Evolutionary conservation across 2,329 filamentous ascomycete genomes (phyloP).

Genomic region (Hirsutella minnesotensis): DNA sequence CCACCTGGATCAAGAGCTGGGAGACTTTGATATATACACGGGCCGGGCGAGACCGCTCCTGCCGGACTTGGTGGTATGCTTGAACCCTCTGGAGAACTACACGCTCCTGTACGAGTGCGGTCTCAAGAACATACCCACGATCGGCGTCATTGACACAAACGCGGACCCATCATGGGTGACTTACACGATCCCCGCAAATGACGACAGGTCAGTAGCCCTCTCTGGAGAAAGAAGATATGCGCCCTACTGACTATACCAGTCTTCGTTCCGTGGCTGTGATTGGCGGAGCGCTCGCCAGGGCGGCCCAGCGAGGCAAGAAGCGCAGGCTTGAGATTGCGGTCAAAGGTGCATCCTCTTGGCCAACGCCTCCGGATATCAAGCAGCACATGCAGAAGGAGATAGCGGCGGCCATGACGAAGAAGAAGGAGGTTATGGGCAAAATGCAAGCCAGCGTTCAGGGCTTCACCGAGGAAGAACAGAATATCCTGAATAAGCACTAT

Average conservation of each 20-base stretch:
- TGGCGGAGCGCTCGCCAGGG: constrained; percentile 72
- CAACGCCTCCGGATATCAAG: constrained; percentile 31
- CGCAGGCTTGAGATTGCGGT: constrained; percentile 52
- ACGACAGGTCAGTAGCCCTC: constrained; percentile 58
- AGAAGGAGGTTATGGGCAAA: constrained; percentile 24
- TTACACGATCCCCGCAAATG: constrained; percentile 92
- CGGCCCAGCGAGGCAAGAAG: constrained; percentile 65
- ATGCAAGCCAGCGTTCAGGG: constrained; percentile 21
- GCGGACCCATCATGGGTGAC: constrained; percentile 88
- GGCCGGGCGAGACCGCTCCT: constrained; percentile 53
- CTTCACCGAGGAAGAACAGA: constrained; percentile 26
- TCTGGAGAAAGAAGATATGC: not conserved
- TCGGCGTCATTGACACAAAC: constrained; percentile 90
- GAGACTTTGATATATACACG: constrained; percentile 55
- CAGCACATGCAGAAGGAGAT: constrained; percentile 24
- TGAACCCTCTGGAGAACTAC: constrained; percentile 91
- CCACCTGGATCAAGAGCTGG: constrained; percentile 49
- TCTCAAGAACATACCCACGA: constrained; percentile 77
- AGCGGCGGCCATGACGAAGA: constrained; percentile 16
- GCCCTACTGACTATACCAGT: constrained; percentile 31
- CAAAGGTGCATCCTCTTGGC: constrained; percentile 52
- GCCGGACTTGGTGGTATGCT: constrained; percentile 81
- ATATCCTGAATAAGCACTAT: constrained; percentile 17
- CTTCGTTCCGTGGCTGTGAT: constrained; percentile 72
- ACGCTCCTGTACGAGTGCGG: constrained; percentile 85